Percentiles rank a stretch among this genome's conserved stretches.
phyloP scores from a whole-genome alignment of 306 rosid species.

The Argentina anserina region DNA sequence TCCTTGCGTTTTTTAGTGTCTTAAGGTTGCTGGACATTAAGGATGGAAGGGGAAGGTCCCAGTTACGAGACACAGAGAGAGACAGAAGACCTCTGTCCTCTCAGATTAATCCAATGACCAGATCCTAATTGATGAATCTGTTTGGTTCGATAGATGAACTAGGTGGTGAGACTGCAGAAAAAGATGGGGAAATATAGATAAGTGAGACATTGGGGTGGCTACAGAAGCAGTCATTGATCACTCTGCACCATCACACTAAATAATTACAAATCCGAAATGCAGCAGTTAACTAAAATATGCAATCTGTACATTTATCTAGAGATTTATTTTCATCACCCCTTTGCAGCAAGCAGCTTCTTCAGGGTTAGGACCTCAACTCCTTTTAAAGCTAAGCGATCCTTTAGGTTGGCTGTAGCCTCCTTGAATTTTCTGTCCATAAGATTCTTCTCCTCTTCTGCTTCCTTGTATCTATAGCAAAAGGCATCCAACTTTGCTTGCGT shows the following conservation, averaged over 20 bases:
- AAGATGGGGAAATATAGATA: not conserved
- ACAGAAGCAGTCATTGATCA: not conserved
- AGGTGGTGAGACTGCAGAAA: too few relatives aligned
- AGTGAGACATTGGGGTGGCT: not conserved
- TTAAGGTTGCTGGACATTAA: too few relatives aligned
- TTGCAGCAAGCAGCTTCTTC: slow-evolving; percentile 48
- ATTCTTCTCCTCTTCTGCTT: slow-evolving; percentile 42
- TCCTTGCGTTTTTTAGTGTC: too few relatives aligned
- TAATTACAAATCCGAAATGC: not conserved
- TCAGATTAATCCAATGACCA: too few relatives aligned
- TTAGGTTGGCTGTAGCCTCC: slow-evolving; percentile 54
- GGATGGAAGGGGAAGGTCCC: too few relatives aligned
- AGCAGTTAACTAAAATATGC: not conserved
- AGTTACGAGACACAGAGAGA: too few relatives aligned
- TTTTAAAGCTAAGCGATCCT: slow-evolving; percentile 54
- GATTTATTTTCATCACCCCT: slow-evolving; percentile 12
- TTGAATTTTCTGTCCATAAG: slow-evolving; percentile 42
- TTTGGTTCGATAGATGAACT: too few relatives aligned
- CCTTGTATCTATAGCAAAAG: slow-evolving; percentile 47
- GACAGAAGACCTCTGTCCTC: too few relatives aligned
- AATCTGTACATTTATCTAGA: not conserved
- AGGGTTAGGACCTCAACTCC: slow-evolving; percentile 60
- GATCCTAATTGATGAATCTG: too few relatives aligned
- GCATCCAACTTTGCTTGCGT: slow-evolving; percentile 68
- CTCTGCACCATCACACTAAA: not conserved